phyloP scores from a whole-genome alignment of 192 early-diverging fungal genomes.

The Mortierella hygrophila region DNA sequence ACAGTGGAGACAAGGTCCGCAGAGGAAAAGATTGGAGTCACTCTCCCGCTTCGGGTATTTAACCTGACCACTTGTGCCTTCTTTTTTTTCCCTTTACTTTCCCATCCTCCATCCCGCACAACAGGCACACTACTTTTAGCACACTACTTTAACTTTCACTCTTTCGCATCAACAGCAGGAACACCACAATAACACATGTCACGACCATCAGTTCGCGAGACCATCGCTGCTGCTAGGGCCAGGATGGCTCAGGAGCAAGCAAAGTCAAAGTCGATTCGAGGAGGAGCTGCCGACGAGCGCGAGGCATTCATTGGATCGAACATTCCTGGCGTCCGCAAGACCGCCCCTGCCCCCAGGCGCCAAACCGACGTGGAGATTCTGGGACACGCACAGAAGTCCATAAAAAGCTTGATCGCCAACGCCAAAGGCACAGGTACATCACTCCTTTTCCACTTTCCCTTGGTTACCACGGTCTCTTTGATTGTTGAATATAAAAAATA shows the following conservation, averaged over 20 bases:
- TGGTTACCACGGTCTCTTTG: no score
- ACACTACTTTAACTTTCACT: background rate
- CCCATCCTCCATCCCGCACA: background rate
- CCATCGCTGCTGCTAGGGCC: conserved; percentile 47
- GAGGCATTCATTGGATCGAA: conserved; percentile 44
- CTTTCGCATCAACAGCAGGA: background rate
- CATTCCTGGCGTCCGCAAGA: conserved; percentile 37
- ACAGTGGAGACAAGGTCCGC: background rate
- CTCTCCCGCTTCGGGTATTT: background rate
- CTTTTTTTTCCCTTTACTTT: background rate
- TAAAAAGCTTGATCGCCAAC: conserved; percentile 54
- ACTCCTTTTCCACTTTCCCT: no score
- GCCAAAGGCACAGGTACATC: conserved; percentile 47
- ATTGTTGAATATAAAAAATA: background rate
- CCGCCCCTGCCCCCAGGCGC: conserved; percentile 18
- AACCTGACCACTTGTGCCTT: background rate
- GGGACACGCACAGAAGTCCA: conserved; percentile 53
- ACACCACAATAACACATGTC: conserved; percentile 24
- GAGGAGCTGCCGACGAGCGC: conserved; percentile 39
- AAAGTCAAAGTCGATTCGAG: conserved; percentile 39
- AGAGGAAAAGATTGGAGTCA: background rate
- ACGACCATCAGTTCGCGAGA: conserved; percentile 49
- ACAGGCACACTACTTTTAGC: background rate
- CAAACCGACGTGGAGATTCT: conserved; percentile 52
- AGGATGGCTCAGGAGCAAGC: conserved; percentile 35